Evolutionary conservation across 2,329 filamentous ascomycete genomes (phyloP).

Genomic region (Aspergillus udagawae): DNA sequence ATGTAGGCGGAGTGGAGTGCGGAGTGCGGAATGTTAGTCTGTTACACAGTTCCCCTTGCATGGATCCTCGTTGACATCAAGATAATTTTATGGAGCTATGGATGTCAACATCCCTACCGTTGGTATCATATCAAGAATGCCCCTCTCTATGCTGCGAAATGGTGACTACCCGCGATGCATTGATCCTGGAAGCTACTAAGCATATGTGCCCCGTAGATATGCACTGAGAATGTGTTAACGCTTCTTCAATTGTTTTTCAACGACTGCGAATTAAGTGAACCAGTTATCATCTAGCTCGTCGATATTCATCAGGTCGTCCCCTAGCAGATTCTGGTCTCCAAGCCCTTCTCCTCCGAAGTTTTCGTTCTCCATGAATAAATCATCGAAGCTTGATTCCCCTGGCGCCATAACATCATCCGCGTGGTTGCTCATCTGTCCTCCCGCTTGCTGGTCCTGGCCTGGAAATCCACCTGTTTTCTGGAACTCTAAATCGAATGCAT

Average conservation of each 20-base stretch:
- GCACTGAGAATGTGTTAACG: not conserved
- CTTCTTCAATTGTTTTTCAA: not conserved
- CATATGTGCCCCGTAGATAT: not conserved
- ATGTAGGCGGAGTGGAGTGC: not conserved
- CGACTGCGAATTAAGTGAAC: slow-evolving; percentile 26
- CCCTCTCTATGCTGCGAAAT: not conserved
- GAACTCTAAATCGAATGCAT: slow-evolving; percentile 36
- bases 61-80: not conserved
- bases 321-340: slow-evolving; percentile 32
- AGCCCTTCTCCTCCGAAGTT: slow-evolving; percentile 30
- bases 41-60: not conserved
- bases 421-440: slow-evolving; percentile 16
- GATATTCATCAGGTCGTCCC: slow-evolving; percentile 35
- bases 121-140: not conserved
- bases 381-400: slow-evolving; percentile 44
- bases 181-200: not conserved
- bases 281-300: slow-evolving; percentile 40
- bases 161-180: too few relatives aligned
- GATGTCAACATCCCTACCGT: not conserved
- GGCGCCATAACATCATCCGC: slow-evolving; percentile 35
- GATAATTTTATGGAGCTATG: not conserved
- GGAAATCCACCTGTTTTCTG: slow-evolving; percentile 25
- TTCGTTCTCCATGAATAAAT: slow-evolving; percentile 41
- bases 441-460: slow-evolving; percentile 12
- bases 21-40: not conserved